Conservation (phyloP, 1,284 basidiomycete genomes). For the Marasmius oreades region DNA sequence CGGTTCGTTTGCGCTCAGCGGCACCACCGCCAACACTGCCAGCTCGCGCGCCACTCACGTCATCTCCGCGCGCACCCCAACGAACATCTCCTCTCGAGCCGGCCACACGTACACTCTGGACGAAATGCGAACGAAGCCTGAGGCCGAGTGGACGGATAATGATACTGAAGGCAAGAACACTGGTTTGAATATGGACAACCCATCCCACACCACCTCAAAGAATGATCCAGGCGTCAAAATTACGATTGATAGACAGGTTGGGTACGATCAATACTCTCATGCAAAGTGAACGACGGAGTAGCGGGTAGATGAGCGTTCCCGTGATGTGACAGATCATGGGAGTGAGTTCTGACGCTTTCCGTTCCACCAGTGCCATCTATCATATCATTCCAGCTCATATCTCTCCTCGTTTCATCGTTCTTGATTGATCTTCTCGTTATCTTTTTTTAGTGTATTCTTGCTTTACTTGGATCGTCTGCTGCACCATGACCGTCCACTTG, state of each 20-base stretch:
- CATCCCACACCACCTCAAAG: conserved; percentile 17
- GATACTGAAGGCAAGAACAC: conserved; percentile 50
- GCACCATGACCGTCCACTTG: not conserved
- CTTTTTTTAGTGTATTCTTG: no score
- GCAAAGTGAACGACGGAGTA: conserved; percentile 16
- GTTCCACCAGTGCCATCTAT: no score
- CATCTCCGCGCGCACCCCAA: conserved; percentile 32
- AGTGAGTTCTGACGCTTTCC: not conserved
- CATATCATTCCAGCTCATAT: no score
- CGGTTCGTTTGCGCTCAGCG: conserved; percentile 63
- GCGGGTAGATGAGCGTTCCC: not conserved
- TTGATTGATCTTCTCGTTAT: no score
- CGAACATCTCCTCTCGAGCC: conserved; percentile 31
- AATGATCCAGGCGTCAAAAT: conserved; percentile 45
- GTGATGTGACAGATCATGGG: not conserved
- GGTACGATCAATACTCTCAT: conserved; percentile 37
- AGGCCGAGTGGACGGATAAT: conserved; percentile 35
- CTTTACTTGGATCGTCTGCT: not conserved
- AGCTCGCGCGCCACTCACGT: conserved; percentile 38
- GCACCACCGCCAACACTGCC: conserved; percentile 31
- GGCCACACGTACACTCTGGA: conserved; percentile 63
- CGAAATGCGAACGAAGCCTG: conserved; percentile 54
- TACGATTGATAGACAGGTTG: conserved; percentile 52
- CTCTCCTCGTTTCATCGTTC: not conserved
- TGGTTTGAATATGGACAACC: conserved; percentile 28